Evolutionary conservation across 2,329 filamentous ascomycete genomes (phyloP).

Genomic region (Rutstroemia sp.): DNA sequence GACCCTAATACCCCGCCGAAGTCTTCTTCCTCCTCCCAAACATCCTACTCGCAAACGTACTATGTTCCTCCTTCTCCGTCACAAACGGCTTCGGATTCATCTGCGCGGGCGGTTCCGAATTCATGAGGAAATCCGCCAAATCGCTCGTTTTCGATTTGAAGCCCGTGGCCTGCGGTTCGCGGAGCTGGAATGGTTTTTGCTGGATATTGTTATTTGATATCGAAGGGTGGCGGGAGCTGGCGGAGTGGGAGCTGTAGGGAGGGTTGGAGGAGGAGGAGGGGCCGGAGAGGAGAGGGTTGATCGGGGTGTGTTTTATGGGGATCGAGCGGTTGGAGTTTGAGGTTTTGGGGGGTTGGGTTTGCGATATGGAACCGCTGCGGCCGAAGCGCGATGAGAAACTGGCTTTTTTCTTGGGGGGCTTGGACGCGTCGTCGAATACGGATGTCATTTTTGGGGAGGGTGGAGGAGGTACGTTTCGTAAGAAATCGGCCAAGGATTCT

Average conservation of each 20-base stretch:
- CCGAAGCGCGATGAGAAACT: conserved; percentile 55
- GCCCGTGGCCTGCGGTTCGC: conserved; percentile 20
- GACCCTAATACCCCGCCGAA: not conserved
- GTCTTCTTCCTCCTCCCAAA: conserved; percentile 9
- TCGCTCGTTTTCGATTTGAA: conserved; percentile 46
- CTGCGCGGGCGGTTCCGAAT: conserved; percentile 19
- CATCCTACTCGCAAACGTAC: conserved; percentile 7
- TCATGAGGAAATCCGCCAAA: conserved; percentile 59
- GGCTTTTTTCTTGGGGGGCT: conserved; percentile 45
- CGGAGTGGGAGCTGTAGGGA: conserved; percentile 28
- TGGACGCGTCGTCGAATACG: conserved; percentile 14
- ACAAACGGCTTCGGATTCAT: conserved; percentile 1
- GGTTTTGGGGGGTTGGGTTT: conserved; percentile 31
- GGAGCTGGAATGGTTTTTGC: conserved; percentile 44
- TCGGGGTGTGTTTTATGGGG: conserved; percentile 30
- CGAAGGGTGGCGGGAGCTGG: conserved; percentile 10
- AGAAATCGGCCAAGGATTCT: conserved; percentile 67
- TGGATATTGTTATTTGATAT: too few relatives aligned
- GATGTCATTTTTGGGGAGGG: conserved; percentile 34
- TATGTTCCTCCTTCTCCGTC: conserved; percentile 4
- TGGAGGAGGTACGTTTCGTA: conserved; percentile 62
- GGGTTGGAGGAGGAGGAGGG: conserved; percentile 22
- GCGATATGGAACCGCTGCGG: conserved; percentile 29
- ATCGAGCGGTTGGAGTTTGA: conserved; percentile 28
- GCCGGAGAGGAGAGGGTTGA: conserved; percentile 39